Conservation (phyloP, 805 yeast genomes). For the Huiozyma naganishii region DNA sequence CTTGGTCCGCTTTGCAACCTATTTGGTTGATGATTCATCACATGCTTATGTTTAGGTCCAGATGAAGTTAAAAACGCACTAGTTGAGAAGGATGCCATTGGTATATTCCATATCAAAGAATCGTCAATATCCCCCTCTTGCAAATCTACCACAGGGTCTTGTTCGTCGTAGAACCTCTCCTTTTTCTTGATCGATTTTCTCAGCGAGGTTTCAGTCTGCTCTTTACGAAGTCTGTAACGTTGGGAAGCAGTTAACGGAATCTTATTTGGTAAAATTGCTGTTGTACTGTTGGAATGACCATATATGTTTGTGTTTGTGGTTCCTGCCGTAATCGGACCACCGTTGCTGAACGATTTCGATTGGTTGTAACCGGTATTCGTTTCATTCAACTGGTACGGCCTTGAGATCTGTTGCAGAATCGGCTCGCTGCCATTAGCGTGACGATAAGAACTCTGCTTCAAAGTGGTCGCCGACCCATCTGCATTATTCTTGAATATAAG, state of each 20-base stretch:
- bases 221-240: constrained; percentile 30
- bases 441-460: constrained; percentile 1
- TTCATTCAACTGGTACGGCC: neutral
- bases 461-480: neutral
- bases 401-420: constrained; percentile 1
- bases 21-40: neutral
- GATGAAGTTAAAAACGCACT: constrained; percentile 16
- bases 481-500: constrained; percentile 1
- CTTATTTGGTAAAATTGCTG: constrained; percentile 7
- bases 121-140: constrained; percentile 30
- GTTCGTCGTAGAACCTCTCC: constrained; percentile 32
- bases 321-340: neutral
- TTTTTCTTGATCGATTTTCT: constrained; percentile 26
- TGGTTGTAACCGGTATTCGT: constrained; percentile 1
- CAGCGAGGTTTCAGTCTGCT: constrained; percentile 27
- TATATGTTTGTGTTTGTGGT: constrained; percentile 1
- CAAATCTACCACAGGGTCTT: constrained; percentile 11
- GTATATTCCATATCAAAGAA: constrained; percentile 41
- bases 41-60: neutral
- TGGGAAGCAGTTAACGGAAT: constrained; percentile 33
- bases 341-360: neutral
- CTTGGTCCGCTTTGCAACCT: constrained; percentile 1
- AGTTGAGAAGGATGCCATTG: constrained; percentile 33
- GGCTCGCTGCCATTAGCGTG: constrained; percentile 6
- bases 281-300: constrained; percentile 8